A percentile compares a stretch with the other conserved stretches of the same genome.
These are phyloP conservation scores for Ophiognomonia clavigignenti-juglandacearum DNA, from an alignment of 2,329 filamentous ascomycete species.

Conservation along the genomic window DNA sequence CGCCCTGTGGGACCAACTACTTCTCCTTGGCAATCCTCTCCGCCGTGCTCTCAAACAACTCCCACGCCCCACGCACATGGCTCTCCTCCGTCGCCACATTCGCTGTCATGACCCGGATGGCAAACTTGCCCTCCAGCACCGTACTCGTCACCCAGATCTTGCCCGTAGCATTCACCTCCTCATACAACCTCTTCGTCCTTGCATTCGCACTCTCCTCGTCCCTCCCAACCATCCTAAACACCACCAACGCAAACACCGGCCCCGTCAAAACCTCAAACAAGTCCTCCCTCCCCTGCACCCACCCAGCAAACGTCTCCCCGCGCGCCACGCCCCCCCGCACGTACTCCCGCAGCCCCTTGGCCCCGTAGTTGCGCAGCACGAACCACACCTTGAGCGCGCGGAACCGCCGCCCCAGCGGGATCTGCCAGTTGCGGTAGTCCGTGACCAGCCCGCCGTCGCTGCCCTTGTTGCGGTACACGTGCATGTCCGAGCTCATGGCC, in stretches of 20 bases:
- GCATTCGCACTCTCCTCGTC: conserved; percentile 54
- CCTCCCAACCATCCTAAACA: conserved; percentile 56
- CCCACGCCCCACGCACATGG: conserved; percentile 69
- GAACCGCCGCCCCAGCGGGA: conserved; percentile 85
- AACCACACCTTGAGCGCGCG: conserved; percentile 93
- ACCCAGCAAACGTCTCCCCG: conserved; percentile 63
- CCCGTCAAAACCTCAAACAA: conserved; percentile 71
- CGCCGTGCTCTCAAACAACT: conserved; percentile 61
- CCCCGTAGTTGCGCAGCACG: conserved; percentile 76
- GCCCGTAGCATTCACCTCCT: conserved; percentile 66
- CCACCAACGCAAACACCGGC: conserved; percentile 74
- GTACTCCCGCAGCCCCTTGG: conserved; percentile 65
- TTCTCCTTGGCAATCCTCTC: conserved; percentile 46
- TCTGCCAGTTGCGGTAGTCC: conserved; percentile 97
- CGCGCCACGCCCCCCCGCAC: conserved; percentile 64
- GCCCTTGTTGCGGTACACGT: conserved; percentile 61
- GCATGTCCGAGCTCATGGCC: conserved; percentile 74
- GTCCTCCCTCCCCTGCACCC: conserved; percentile 56
- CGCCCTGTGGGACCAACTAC: no score
- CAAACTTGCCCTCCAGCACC: conserved; percentile 66
- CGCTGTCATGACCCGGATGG: conserved; percentile 76
- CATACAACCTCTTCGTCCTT: conserved; percentile 70
- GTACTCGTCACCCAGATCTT: conserved; percentile 78
- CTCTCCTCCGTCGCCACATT: conserved; percentile 66
- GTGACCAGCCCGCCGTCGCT: conserved; percentile 81